Evolutionary conservation across 2,329 filamentous ascomycete genomes (phyloP), one percentile per base, ranked within the genome.

Genomic region (Trichoderma polysporum): DNA sequence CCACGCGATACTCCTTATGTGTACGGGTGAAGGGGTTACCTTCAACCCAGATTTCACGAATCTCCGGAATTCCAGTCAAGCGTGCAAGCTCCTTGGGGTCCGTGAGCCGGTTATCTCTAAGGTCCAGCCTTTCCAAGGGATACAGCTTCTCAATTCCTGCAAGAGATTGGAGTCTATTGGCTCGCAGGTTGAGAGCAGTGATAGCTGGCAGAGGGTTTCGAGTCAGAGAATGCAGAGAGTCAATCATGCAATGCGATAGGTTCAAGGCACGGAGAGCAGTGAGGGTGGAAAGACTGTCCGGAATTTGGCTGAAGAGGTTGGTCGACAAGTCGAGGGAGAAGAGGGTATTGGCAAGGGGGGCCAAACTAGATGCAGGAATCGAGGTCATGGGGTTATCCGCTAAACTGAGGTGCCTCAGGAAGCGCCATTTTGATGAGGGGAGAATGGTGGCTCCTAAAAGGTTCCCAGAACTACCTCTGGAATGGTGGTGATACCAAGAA

Each of bases 221-320:
- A 2, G 89, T 89, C 49, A 99, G 83, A 2, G 94, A 97, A 73
- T 96, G 91, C 66, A 99, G 84, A 17, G 93, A 95, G 72, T 94
- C 92, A 70, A 99, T 98, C 94, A 98, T 97, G 84, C 94, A 98
- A 74, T 97, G 91, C 4, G 94, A 97, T 29, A 99, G 84, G 74
- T 99, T 98, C 63, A 99, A 82, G 27, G 95, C 94, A 70, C 94
- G 89, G n/a, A 99, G 85, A 31, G 93, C 90, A 22, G 93, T 93
- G 67, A 99, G 83, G 10, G 88, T 91, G 13, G 94, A 91, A 66
- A 99, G 82, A 73, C 92, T 95, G 77, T 98, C 95, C 1, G 95
- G 95, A 63, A 98, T 91, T 77, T 97, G 92, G n/a, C 88, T 89
- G 77, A 99, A 97, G 35, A 97, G 87, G 74, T 99, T 99, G 59